Percentiles rank a stretch among this genome's conserved stretches.
phyloP scores from a whole-genome alignment of 177 flowering plant species.

The Telopea speciosissima region DNA sequence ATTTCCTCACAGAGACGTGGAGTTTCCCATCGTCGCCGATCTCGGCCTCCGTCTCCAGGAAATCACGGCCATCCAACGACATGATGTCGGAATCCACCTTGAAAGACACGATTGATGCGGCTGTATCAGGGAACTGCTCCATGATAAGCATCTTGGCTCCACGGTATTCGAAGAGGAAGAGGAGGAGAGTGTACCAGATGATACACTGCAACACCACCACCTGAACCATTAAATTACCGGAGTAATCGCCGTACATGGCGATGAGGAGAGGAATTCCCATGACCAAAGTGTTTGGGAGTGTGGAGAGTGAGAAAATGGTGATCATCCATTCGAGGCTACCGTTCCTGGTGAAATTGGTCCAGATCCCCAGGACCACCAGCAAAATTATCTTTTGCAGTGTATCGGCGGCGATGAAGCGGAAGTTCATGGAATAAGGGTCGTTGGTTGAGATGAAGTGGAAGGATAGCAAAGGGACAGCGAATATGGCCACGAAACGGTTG shows the following conservation, averaged over 20 bases:
- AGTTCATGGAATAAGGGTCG: neutral
- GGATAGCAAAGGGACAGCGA: neutral
- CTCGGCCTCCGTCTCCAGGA: constrained; percentile 10
- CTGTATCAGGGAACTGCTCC: constrained; percentile 16
- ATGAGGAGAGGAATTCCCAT: constrained; percentile 13
- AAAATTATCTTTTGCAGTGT: neutral
- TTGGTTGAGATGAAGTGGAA: neutral
- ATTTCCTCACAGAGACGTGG: constrained; percentile 16
- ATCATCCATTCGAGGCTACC: constrained; percentile 13
- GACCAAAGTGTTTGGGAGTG: constrained; percentile 14
- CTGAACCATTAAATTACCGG: constrained; percentile 15
- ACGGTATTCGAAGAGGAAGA: constrained; percentile 10
- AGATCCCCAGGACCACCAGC: constrained; percentile 2
- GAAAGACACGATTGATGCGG: constrained; percentile 12
- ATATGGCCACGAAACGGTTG: neutral
- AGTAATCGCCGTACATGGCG: constrained; percentile 9
- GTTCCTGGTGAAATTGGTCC: constrained; percentile 4
- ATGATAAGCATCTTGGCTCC: constrained; percentile 12
- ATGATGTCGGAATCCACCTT: constrained; percentile 11
- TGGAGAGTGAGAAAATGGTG: constrained; percentile 13
- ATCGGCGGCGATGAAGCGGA: neutral
- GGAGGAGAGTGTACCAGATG: constrained; percentile 10
- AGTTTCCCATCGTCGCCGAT: constrained; percentile 11
- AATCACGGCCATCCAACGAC: constrained; percentile 10
- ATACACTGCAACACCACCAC: constrained; percentile 15